phyloP scores from a whole-genome alignment of 2,329 filamentous ascomycete genomes.

The Coniochaeta sp. region DNA sequence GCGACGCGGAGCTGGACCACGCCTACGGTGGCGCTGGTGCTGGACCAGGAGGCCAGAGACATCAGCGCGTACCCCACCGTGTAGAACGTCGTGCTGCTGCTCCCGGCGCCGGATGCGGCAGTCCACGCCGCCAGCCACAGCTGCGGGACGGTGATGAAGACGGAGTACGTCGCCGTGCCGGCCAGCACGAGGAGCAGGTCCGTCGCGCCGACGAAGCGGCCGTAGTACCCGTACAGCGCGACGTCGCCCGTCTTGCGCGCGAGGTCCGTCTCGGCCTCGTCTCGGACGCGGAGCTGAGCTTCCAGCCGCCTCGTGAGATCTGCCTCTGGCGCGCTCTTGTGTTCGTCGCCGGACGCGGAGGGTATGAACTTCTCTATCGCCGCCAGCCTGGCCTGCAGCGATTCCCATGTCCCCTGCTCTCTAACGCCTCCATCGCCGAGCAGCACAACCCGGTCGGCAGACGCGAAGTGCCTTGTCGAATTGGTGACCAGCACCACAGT shows the following conservation, averaged over 20 bases:
- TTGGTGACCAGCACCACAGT: constrained; percentile 26
- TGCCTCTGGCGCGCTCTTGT: neutral
- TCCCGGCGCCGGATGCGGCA: constrained; percentile 13
- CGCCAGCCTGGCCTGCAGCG: constrained; percentile 21
- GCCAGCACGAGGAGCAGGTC: constrained; percentile 19
- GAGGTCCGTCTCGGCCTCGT: constrained; percentile 9
- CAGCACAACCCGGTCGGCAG: constrained; percentile 33
- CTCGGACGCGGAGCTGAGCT: neutral
- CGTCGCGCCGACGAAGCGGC: constrained; percentile 15
- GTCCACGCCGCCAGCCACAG: constrained; percentile 34
- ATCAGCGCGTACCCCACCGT: constrained; percentile 27
- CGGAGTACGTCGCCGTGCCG: constrained; percentile 17
- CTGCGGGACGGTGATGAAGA: constrained; percentile 28
- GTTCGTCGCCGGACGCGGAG: neutral
- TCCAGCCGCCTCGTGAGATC: constrained; percentile 7
- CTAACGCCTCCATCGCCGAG: constrained; percentile 25
- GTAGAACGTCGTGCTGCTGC: constrained; percentile 20
- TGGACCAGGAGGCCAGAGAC: constrained; percentile 25
- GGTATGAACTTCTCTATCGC: constrained; percentile 25
- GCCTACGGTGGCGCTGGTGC: constrained; percentile 27
- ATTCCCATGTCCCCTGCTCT: constrained; percentile 30
- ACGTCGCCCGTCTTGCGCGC: constrained; percentile 23
- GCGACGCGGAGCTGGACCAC: constrained; percentile 25
- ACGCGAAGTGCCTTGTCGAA: constrained; percentile 27
- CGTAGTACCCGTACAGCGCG: constrained; percentile 29